Evolutionary conservation across 148 eudicot genomes (phyloP), one percentile per base, ranked within the genome.

Genomic region (Rheum nobile): DNA sequence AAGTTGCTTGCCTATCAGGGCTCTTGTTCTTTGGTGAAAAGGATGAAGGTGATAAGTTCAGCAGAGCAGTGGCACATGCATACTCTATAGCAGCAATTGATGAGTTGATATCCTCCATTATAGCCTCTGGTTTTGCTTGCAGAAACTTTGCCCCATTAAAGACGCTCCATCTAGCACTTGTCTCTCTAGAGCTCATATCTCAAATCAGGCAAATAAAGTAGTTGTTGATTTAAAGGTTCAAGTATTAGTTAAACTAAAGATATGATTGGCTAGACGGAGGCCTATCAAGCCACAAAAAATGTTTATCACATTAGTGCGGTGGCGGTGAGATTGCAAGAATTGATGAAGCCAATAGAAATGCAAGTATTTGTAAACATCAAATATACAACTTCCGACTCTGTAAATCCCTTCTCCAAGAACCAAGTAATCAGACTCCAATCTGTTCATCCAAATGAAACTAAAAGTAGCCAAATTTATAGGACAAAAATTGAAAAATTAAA

Each of bases 71-170:
- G n/a, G n/a, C n/a, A n/a, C n/a, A n/a, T n/a, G n/a, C n/a, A n/a
- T n/a, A n/a, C n/a, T n/a, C n/a, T n/a, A n/a, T n/a, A n/a, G n/a
- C n/a, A n/a, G n/a, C n/a, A n/a, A n/a, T n/a, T n/a, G n/a, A n/a
- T n/a, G n/a, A n/a, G n/a, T n/a, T n/a, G n/a, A 86, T 89, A 75
- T 91, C 88, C 37, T 85, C 84, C 92, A 91, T 85, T 11, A 89
- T 81, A 26, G 84, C 79, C 72, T 91, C 94, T 0, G 97, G 90
- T 19, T 84, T 77, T 22, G 82, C n/a, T 6, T 89, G 84, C 13
- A 82, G 76, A 28, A 11, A 65, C 63, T 85, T 91, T 54, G 89
- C 77, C 41, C 79, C 71, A 41, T 91, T 92, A 79, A 83, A 86
- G 52, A 88, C 90, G 74, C 85, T 85, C 97, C 94, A 88, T 16